Evolutionary conservation across 192 early-diverging fungal genomes (phyloP).

Genomic region (Umbelopsis sp.): DNA sequence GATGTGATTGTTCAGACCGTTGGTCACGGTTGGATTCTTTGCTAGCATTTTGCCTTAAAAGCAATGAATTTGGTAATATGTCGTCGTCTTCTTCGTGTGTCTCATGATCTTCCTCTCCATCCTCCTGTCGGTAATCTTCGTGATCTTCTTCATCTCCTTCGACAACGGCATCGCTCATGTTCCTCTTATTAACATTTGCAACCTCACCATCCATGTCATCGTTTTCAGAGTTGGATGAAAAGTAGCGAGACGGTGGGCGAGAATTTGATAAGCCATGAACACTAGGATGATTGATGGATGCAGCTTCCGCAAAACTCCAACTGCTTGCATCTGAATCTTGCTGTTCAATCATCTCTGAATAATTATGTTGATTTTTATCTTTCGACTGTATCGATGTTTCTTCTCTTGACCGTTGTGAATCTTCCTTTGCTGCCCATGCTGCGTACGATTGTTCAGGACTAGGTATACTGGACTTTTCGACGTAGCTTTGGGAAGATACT

Average conservation of each 20-base stretch:
- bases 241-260: slow-evolving; percentile 5
- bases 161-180: background rate
- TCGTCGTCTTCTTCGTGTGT: background rate
- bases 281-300: slow-evolving; percentile 6
- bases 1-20: slow-evolving; percentile 4
- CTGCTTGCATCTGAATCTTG: background rate
- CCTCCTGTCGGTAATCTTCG: background rate
- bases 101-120: background rate
- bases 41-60: background rate
- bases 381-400: background rate
- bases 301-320: slow-evolving; percentile 6
- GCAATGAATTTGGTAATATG: background rate
- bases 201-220: background rate
- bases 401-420: background rate
- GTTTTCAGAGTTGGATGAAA: background rate
- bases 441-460: slow-evolving; percentile 4
- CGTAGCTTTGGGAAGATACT: background rate
- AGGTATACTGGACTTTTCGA: background rate
- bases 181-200: background rate
- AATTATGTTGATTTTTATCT: background rate
- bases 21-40: background rate
- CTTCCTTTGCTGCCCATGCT: background rate
- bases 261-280: slow-evolving; percentile 4
- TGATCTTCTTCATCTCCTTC: background rate
- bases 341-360: background rate